Percentiles rank a stretch among this genome's conserved stretches.
Evolutionary conservation across 2,329 filamentous ascomycete genomes (phyloP).

Genomic region (Penicillium sp.): DNA sequence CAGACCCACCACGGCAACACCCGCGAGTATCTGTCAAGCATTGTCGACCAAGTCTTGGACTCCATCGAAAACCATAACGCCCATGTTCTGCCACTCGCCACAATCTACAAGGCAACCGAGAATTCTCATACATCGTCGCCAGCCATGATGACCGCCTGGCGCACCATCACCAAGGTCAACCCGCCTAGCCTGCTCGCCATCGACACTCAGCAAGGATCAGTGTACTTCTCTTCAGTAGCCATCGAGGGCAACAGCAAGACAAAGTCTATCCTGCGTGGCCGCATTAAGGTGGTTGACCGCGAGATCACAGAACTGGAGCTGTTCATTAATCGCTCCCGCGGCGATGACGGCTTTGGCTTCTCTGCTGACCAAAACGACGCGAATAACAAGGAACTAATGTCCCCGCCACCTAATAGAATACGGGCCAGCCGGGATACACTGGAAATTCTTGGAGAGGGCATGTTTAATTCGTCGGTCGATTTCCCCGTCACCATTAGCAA

Average conservation of each 20-base stretch:
- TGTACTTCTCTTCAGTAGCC: neutral
- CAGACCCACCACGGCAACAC: too few relatives aligned
- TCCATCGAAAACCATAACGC: too few relatives aligned
- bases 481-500: neutral
- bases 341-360: conserved; percentile 6
- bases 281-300: neutral
- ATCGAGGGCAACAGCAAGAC: neutral
- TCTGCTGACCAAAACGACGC: neutral
- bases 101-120: conserved; percentile 2
- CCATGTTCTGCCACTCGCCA: too few relatives aligned
- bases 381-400: neutral
- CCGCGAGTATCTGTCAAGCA: too few relatives aligned
- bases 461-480: neutral
- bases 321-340: conserved; percentile 5
- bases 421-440: neutral
- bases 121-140: neutral
- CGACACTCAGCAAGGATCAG: neutral
- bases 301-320: conserved; percentile 7
- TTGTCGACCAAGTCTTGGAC: too few relatives aligned
- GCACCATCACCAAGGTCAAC: conserved; percentile 2
- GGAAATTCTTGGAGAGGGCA: neutral
- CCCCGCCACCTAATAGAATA: neutral
- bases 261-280: neutral
- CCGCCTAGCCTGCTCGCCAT: neutral
- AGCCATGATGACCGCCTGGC: conserved; percentile 3